phyloP scores from a whole-genome alignment of 2,329 filamentous ascomycete genomes.

The Xylaria sp. region DNA sequence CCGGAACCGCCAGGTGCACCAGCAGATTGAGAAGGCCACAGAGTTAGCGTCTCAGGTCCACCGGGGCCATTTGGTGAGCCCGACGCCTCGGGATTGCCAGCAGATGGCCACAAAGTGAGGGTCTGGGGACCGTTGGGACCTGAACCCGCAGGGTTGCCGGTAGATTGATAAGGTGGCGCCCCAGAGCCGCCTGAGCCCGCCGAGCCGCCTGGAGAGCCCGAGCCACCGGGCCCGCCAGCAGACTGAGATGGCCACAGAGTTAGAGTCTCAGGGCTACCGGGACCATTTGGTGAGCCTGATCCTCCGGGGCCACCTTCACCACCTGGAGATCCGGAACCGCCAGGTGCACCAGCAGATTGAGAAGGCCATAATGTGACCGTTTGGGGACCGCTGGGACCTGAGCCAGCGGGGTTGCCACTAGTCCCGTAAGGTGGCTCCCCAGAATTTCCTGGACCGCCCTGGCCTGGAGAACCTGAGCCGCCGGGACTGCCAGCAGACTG shows the following conservation, averaged over 20 bases:
- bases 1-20: not conserved
- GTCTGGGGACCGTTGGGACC: slow-evolving; percentile 7
- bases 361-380: no score
- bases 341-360: not conserved
- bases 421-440: not conserved
- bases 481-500: slow-evolving; percentile 5
- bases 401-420: not conserved
- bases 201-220: slow-evolving; percentile 4
- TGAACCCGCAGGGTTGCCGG: not conserved
- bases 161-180: not conserved
- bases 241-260: slow-evolving; percentile 2
- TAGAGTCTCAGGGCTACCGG: not conserved
- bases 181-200: slow-evolving; percentile 4
- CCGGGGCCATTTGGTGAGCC: no score
- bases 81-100: not conserved
- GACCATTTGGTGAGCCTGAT: not conserved
- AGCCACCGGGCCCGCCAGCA: slow-evolving; percentile 2
- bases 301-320: slow-evolving; percentile 4
- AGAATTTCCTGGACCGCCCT: not conserved
- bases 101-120: not conserved
- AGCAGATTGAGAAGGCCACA: not conserved
- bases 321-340: not conserved
- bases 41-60: slow-evolving; percentile 16
- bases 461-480: slow-evolving; percentile 8
- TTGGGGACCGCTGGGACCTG: not conserved